Evolutionary conservation across 352 stramenopile species (phyloP).

Genomic region (Phytopythium kandeliae): DNA sequence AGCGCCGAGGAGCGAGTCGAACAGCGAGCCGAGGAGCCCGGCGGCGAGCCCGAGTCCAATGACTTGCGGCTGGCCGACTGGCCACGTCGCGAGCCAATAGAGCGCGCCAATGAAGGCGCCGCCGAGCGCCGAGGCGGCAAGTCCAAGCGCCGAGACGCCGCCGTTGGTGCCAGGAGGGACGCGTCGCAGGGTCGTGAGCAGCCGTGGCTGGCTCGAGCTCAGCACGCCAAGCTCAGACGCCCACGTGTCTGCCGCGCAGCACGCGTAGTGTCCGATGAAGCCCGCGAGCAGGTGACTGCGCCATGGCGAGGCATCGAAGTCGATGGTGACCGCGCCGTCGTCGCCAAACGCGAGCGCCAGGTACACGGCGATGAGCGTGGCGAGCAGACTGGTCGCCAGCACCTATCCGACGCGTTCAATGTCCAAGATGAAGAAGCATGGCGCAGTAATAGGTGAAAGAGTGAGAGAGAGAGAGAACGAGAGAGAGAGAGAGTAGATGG

Average conservation of each 20-base stretch:
- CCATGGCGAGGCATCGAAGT: conserved; percentile 25
- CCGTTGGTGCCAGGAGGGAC: conserved; percentile 94
- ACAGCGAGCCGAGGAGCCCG: conserved; percentile 66
- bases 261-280: conserved; percentile 93
- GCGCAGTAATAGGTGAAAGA: too few relatives aligned
- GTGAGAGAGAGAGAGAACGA: too few relatives aligned
- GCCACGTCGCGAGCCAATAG: conserved; percentile 34
- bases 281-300: conserved; percentile 53
- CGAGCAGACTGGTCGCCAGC: conserved; percentile 72
- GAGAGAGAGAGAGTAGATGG: background rate
- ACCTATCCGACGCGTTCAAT: too few relatives aligned
- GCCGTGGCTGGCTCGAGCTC: conserved; percentile 54
- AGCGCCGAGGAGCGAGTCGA: conserved; percentile 83
- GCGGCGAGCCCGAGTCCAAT: conserved; percentile 46
- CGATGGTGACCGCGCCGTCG: conserved; percentile 30
- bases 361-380: conserved; percentile 59
- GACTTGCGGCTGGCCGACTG: conserved; percentile 31
- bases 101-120: conserved; percentile 86
- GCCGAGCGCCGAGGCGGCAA: conserved; percentile 72
- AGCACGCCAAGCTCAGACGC: conserved; percentile 94
- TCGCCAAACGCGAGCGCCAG: conserved; percentile 27
- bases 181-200: conserved; percentile 76
- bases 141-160: conserved; percentile 84
- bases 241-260: conserved; percentile 91
- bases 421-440: too few relatives aligned